Conservation (phyloP, 2,329 filamentous ascomycete genomes). For the Penicillium sp. region DNA sequence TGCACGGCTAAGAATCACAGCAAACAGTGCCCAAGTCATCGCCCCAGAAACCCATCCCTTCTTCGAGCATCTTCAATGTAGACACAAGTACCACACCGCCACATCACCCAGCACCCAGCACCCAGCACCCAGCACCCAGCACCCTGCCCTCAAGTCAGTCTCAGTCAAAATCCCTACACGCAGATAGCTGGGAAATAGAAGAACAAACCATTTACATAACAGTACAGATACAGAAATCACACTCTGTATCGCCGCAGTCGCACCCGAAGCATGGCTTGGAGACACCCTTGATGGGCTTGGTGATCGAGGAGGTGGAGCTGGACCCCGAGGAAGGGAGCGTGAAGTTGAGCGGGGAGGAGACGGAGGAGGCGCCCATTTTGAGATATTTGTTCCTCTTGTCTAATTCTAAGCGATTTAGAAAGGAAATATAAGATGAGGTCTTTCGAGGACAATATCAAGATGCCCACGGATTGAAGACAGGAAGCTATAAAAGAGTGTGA, state of each 20-base stretch:
- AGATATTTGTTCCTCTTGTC: neutral
- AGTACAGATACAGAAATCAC: slow-evolving; percentile 47
- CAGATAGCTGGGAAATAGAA: neutral
- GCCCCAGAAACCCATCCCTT: too few species aligned
- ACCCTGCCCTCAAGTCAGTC: neutral
- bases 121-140: neutral
- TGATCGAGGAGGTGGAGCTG: slow-evolving; percentile 41
- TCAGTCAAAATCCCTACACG: neutral
- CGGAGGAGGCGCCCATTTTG: slow-evolving; percentile 28
- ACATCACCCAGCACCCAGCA: neutral
- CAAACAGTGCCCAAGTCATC: too few species aligned
- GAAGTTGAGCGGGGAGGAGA: slow-evolving; percentile 35
- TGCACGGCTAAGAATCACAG: too few species aligned
- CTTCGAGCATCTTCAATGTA: too few species aligned
- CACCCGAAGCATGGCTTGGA: slow-evolving; percentile 49
- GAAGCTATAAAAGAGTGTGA: neutral
- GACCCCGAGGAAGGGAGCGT: slow-evolving; percentile 42
- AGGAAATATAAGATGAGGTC: neutral
- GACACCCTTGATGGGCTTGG: slow-evolving; percentile 44
- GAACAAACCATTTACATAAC: slow-evolving; percentile 40
- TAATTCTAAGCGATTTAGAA: neutral
- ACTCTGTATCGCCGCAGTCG: slow-evolving; percentile 47
- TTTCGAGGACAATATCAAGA: neutral
- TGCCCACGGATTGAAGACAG: slow-evolving; percentile 5
- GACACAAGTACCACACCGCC: neutral